A percentile compares a stretch with the other conserved stretches of the same genome.
Conservation (phyloP, 495 filamentous ascomycete genomes). For the Talaromyces wortmannii region DNA sequence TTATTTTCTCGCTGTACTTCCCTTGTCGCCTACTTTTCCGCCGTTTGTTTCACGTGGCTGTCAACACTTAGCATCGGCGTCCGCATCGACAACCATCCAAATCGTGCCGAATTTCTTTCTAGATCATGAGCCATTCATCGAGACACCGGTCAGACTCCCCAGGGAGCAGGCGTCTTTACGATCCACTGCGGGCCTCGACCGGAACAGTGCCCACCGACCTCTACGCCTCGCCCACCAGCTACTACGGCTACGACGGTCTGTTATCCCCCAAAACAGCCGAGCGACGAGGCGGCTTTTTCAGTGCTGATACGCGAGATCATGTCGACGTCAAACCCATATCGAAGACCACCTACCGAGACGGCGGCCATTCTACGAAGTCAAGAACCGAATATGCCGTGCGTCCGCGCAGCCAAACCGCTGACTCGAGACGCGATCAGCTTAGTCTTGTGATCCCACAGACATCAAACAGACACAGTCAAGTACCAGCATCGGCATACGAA, state of each 20-base stretch:
- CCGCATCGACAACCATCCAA: background rate
- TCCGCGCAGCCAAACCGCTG: constrained; percentile 32
- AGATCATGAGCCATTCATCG: constrained; percentile 13
- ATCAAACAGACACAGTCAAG: constrained; percentile 19
- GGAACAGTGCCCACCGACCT: constrained; percentile 37
- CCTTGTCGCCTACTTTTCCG: too few relatives aligned
- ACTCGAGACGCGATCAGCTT: constrained; percentile 17
- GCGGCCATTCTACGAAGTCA: constrained; percentile 22
- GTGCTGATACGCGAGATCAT: background rate
- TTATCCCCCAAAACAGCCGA: constrained; percentile 27
- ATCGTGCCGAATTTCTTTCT: background rate
- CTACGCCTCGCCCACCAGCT: constrained; percentile 19
- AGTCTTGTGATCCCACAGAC: constrained; percentile 19
- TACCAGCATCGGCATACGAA: constrained; percentile 18
- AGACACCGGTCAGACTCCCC: constrained; percentile 29
- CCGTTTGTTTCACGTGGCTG: too few relatives aligned
- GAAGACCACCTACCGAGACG: constrained; percentile 26
- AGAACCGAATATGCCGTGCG: constrained; percentile 38
- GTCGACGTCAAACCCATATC: constrained; percentile 32
- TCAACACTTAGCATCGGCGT: background rate
- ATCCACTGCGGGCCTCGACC: constrained; percentile 42
- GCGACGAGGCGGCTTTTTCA: constrained; percentile 12
- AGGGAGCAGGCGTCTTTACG: constrained; percentile 22
- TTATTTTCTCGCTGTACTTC: too few relatives aligned
- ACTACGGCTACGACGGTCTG: constrained; percentile 25